Conservation (phyloP, 1,139 yeast species). For the Zygosaccharomyces sapae region DNA sequence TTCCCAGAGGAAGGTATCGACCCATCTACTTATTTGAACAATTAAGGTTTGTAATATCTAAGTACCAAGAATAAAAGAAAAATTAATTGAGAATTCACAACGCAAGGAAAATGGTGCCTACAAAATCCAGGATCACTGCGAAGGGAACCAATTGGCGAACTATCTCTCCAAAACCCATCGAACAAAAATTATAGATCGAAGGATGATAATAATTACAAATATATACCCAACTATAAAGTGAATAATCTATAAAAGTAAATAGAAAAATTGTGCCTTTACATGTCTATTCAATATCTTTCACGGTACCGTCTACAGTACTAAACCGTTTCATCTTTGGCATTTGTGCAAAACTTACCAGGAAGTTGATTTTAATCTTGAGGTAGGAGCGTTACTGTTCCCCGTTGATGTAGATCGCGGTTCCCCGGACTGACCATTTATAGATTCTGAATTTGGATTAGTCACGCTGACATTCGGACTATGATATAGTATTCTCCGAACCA, state of each 20-base stretch:
- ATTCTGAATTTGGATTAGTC: constrained; percentile 4
- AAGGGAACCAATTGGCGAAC: too few relatives aligned
- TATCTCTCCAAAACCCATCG: too few relatives aligned
- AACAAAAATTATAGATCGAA: too few relatives aligned
- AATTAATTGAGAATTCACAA: neutral
- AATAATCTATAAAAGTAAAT: neutral
- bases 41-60: constrained; percentile 42
- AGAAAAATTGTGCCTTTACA: neutral
- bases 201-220: constrained; percentile 6
- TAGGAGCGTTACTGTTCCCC: neutral
- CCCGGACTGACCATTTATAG: neutral
- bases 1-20: constrained; percentile 99
- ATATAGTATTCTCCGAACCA: too few relatives aligned
- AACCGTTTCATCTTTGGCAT: constrained; percentile 32
- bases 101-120: too few relatives aligned
- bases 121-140: too few relatives aligned
- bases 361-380: too few relatives aligned
- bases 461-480: constrained; percentile 11
- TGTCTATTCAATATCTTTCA: constrained; percentile 14
- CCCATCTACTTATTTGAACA: constrained; percentile 96
- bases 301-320: constrained; percentile 26
- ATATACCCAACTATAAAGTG: neutral
- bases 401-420: constrained; percentile 6
- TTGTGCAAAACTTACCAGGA: neutral
- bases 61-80: constrained; percentile 8